A percentile compares a stretch with the other conserved stretches of the same genome.
Evolutionary conservation across 345 rosid genomes (phyloP).

Genomic region (Hypericum perforatum): DNA sequence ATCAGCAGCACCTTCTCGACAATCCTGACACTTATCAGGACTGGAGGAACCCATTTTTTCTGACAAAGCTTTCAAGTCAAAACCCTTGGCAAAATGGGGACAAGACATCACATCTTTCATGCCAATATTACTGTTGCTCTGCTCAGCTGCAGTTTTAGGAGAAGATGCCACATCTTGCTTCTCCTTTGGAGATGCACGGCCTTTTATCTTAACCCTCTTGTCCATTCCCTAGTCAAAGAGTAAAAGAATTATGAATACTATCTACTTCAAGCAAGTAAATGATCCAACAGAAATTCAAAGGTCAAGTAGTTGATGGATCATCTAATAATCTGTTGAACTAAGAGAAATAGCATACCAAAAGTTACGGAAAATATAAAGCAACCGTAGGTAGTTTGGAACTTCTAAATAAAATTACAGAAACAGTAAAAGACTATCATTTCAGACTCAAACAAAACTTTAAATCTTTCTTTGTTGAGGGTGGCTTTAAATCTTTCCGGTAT

Average conservation of each 20-base stretch:
- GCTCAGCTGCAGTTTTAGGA: slow-evolving; percentile 29
- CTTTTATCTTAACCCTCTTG: slow-evolving; percentile 72
- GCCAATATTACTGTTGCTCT: slow-evolving; percentile 13
- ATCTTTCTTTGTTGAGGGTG: too few relatives aligned
- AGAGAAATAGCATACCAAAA: too few relatives aligned
- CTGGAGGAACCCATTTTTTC: slow-evolving; percentile 46
- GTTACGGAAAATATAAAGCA: too few relatives aligned
- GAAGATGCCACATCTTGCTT: slow-evolving; percentile 25
- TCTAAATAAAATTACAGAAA: too few relatives aligned
- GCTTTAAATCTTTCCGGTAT: too few relatives aligned
- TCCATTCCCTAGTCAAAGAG: slow-evolving; percentile 53
- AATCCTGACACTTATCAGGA: slow-evolving; percentile 59
- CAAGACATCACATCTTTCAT: slow-evolving; percentile 43
- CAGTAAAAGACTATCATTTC: too few relatives aligned
- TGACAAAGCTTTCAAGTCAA: slow-evolving; percentile 44
- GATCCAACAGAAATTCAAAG: too few relatives aligned
- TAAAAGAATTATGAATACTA: slow-evolving; percentile 11
- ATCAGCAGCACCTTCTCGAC: slow-evolving; percentile 48
- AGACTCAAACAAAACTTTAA: too few relatives aligned
- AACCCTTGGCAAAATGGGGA: slow-evolving; percentile 51
- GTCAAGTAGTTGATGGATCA: too few relatives aligned
- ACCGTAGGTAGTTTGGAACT: too few relatives aligned
- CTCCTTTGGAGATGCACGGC: slow-evolving; percentile 48
- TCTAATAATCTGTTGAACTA: too few relatives aligned
- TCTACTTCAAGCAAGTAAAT: background rate